A percentile compares a stretch with the other conserved stretches of the same genome.
phyloP scores from a whole-genome alignment of 257 asterid species.

The Solanum paucissectum region DNA sequence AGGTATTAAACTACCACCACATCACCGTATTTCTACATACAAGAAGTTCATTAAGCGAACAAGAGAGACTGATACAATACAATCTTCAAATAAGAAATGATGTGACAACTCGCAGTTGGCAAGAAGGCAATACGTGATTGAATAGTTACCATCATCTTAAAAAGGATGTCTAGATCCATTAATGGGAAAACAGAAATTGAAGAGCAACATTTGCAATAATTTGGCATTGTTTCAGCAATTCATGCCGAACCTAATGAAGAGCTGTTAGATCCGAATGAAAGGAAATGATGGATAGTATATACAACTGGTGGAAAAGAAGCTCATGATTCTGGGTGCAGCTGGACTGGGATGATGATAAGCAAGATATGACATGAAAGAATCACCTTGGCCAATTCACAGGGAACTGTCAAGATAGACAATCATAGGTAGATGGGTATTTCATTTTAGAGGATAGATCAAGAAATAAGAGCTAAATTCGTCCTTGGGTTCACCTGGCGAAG shows the following conservation, averaged over 20 bases:
- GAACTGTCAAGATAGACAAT: background rate
- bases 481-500: conserved; percentile 81
- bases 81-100: background rate
- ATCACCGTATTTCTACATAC: background rate
- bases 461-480: background rate
- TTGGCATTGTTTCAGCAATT: background rate
- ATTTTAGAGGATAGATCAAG: background rate
- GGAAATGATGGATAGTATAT: background rate
- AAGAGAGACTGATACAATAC: background rate
- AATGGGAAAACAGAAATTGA: background rate
- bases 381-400: background rate
- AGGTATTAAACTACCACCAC: background rate
- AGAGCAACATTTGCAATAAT: background rate
- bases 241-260: background rate
- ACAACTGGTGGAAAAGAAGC: background rate
- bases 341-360: background rate
- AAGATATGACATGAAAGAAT: background rate
- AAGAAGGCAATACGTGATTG: background rate
- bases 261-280: background rate
- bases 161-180: background rate
- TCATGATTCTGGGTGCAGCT: background rate
- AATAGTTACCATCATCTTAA: background rate
- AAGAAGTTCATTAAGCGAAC: background rate
- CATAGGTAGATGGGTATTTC: background rate
- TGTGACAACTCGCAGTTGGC: background rate